Conservation (phyloP, 1,284 basidiomycete genomes). For the Pyrrhoderma lamaoense region DNA sequence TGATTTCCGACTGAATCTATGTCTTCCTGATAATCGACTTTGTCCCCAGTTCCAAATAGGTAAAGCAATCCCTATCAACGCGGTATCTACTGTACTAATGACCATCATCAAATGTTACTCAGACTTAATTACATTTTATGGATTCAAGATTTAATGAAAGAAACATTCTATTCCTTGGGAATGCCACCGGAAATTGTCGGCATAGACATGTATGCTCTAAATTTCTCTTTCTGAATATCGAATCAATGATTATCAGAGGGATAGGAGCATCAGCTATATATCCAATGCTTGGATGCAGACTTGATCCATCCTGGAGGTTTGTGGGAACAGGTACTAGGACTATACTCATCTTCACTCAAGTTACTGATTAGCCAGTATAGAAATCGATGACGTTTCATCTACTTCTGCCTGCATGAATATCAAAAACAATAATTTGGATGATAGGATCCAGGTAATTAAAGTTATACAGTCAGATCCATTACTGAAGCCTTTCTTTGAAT, state of each 20-base stretch:
- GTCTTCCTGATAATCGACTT: conserved; percentile 62
- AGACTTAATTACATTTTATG: conserved; percentile 66
- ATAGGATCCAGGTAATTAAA: conserved; percentile 43
- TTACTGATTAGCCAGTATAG: conserved; percentile 30
- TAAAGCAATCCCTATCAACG: conserved; percentile 23
- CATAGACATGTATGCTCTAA: conserved; percentile 38
- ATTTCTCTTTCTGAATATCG: background rate
- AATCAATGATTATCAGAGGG: conserved; percentile 50
- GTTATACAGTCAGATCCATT: conserved; percentile 37
- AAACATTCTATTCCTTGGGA: conserved; percentile 15
- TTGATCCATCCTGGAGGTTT: conserved; percentile 51
- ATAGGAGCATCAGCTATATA: conserved; percentile 91
- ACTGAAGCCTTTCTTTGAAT: conserved; percentile 38
- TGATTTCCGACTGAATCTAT: conserved; percentile 63
- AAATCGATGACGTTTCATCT: conserved; percentile 61
- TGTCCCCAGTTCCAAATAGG: conserved; percentile 87
- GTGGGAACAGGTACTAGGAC: conserved; percentile 58
- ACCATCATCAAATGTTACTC: too few species aligned
- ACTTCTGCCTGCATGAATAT: conserved; percentile 50
- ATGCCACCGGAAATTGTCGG: conserved; percentile 23
- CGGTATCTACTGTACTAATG: too few species aligned
- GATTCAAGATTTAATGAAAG: conserved; percentile 55
- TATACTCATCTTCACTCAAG: background rate
- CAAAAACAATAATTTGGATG: conserved; percentile 41
- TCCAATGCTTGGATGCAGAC: conserved; percentile 64